Conservation (phyloP, 164 flowering plant species). For the Litsea cubeba region DNA sequence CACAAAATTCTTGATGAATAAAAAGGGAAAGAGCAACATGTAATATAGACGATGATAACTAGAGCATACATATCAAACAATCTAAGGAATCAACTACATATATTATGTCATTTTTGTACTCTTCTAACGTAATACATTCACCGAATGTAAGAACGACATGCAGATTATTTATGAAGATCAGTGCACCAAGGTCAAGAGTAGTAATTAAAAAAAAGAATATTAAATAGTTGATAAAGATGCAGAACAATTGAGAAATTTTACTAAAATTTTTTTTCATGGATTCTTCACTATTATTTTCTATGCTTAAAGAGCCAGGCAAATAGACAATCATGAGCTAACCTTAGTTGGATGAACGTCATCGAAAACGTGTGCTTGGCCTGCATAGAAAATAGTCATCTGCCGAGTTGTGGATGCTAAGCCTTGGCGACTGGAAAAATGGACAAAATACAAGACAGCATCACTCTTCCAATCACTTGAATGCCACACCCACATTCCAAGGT, state of each 20-base stretch:
- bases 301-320: background rate
- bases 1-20: too few species aligned
- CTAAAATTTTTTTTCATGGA: too few species aligned
- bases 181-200: background rate
- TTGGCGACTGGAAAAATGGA: constrained; percentile 35
- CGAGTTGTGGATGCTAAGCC: constrained; percentile 40
- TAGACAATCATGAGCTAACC: constrained; percentile 29
- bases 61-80: too few species aligned
- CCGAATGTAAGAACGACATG: background rate
- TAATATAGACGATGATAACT: too few species aligned
- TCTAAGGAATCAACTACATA: background rate
- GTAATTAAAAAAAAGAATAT: background rate
- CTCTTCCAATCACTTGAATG: background rate
- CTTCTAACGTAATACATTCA: background rate
- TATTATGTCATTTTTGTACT: background rate
- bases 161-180: background rate
- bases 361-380: constrained; percentile 95
- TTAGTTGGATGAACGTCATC: constrained; percentile 92
- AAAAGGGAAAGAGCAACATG: too few species aligned
- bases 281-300: too few species aligned
- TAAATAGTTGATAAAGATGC: too few species aligned
- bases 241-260: too few species aligned
- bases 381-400: constrained; percentile 95
- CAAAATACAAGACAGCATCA: background rate
- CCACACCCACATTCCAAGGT: background rate